Conservation (phyloP, 2,329 filamentous ascomycete species). For the Cercospora sp. region DNA sequence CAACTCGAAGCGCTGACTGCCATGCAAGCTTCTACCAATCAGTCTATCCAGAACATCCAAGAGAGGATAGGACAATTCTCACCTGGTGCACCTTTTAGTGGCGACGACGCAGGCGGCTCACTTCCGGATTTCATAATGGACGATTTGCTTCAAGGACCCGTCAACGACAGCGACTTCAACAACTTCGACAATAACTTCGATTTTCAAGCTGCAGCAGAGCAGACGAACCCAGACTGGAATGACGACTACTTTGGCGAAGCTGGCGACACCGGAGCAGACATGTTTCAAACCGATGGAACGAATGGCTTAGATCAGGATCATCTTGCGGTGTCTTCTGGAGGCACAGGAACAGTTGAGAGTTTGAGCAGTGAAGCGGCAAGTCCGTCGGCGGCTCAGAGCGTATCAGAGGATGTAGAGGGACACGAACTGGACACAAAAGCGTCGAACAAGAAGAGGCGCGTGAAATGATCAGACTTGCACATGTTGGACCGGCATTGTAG, state of each 20-base stretch:
- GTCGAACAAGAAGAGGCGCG: constrained; percentile 31
- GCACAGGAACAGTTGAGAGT: constrained; percentile 42
- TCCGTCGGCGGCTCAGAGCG: constrained; percentile 31
- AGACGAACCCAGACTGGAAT: constrained; percentile 19
- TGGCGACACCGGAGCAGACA: constrained; percentile 20
- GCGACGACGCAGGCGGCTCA: constrained; percentile 13
- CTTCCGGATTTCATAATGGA: constrained; percentile 17
- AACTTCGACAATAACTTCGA: constrained; percentile 30
- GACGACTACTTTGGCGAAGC: constrained; percentile 13
- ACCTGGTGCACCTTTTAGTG: constrained; percentile 8
- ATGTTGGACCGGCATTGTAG: neutral
- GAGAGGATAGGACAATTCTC: constrained; percentile 32
- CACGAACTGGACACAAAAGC: constrained; percentile 26
- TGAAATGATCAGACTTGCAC: neutral
- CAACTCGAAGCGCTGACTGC: constrained; percentile 78
- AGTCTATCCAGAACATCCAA: constrained; percentile 64
- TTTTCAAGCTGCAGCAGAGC: constrained; percentile 29
- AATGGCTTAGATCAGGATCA: constrained; percentile 12
- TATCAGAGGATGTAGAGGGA: constrained; percentile 8
- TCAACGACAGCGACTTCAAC: constrained; percentile 13
- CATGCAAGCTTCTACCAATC: constrained; percentile 55
- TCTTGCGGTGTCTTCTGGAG: constrained; percentile 9
- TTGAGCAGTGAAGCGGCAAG: constrained; percentile 44
- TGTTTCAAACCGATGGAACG: constrained; percentile 11
- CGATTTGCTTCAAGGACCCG: neutral